These are phyloP conservation scores for Wickerhamomyces ciferrii DNA, from an alignment of 805 yeast species.

Conservation along the genomic window DNA sequence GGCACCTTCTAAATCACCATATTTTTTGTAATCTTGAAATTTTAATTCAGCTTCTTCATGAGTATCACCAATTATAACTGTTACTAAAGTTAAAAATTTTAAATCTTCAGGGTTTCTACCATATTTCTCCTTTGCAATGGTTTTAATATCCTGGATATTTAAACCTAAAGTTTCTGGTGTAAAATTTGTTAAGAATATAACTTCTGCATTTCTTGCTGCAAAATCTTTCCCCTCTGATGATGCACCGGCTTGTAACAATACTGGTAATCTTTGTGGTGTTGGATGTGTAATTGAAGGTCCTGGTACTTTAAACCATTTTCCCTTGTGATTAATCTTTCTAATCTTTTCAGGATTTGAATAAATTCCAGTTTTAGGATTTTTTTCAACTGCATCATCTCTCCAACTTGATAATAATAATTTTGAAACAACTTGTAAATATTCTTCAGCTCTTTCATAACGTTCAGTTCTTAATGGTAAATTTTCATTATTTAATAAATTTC, in stretches of 20 bases:
- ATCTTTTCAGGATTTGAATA: conserved; percentile 27
- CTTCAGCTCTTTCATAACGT: conserved; percentile 29
- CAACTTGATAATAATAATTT: conserved; percentile 30
- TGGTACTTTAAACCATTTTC: conserved; percentile 29
- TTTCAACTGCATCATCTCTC: conserved; percentile 26
- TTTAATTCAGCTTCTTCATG: conserved; percentile 31
- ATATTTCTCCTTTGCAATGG: conserved; percentile 23
- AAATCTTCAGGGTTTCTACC: conserved; percentile 27
- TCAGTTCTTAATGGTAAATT: conserved; percentile 26
- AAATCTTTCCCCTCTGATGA: conserved; percentile 29
- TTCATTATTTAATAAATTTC: conserved; percentile 26
- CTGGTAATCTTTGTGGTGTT: conserved; percentile 33
- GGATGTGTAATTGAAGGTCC: conserved; percentile 33
- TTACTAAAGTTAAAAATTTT: conserved; percentile 27
- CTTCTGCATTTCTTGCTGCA: conserved; percentile 34
- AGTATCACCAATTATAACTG: conserved; percentile 30
- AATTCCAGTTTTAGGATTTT: conserved; percentile 15
- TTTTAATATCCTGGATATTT: conserved; percentile 24
- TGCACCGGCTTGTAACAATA: conserved; percentile 33
- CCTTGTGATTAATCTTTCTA: conserved; percentile 28
- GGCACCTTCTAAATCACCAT: conserved; percentile 32
- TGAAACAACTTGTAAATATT: conserved; percentile 29
- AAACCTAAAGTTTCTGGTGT: conserved; percentile 22
- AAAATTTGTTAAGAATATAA: neutral
- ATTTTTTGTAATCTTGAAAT: conserved; percentile 21